Percentiles rank a stretch among this genome's conserved stretches.
Conservation (phyloP, 768 basidiomycete species). For the Plicaturopsis crispa region DNA sequence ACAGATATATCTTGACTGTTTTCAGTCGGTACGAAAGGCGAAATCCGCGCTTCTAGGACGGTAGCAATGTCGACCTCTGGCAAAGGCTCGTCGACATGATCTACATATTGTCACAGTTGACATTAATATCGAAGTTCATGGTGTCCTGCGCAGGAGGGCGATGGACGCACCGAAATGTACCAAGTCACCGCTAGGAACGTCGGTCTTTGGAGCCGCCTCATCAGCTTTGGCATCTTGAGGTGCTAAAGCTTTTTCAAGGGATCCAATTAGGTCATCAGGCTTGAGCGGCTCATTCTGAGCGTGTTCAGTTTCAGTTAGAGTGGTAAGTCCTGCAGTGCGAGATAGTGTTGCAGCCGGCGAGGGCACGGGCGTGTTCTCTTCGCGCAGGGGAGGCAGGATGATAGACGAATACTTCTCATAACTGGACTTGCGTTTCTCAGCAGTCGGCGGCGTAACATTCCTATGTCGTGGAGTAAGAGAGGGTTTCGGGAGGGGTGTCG, state of each 20-base stretch:
- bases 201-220: background rate
- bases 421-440: conserved; percentile 58
- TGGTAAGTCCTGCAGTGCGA: conserved; percentile 22
- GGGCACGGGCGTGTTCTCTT: conserved; percentile 53
- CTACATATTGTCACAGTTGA: too few species aligned
- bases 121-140: conserved; percentile 1
- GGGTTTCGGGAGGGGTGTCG: conserved; percentile 2
- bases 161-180: conserved; percentile 26
- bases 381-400: conserved; percentile 55
- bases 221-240: too few species aligned
- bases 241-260: background rate
- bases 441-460: conserved; percentile 11
- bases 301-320: too few species aligned
- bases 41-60: conserved; percentile 27
- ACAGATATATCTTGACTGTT: conserved; percentile 59
- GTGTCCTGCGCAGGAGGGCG: background rate
- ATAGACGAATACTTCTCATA: conserved; percentile 61
- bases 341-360: conserved; percentile 50
- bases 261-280: background rate
- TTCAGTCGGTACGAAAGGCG: conserved; percentile 17
- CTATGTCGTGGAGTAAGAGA: conserved; percentile 7
- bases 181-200: conserved; percentile 11
- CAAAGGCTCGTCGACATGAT: conserved; percentile 33
- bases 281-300: too few species aligned
- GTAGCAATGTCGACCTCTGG: conserved; percentile 41